Evolutionary conservation across 176 grass and related monocot species (phyloP).

Genomic region (Avena eriantha): DNA sequence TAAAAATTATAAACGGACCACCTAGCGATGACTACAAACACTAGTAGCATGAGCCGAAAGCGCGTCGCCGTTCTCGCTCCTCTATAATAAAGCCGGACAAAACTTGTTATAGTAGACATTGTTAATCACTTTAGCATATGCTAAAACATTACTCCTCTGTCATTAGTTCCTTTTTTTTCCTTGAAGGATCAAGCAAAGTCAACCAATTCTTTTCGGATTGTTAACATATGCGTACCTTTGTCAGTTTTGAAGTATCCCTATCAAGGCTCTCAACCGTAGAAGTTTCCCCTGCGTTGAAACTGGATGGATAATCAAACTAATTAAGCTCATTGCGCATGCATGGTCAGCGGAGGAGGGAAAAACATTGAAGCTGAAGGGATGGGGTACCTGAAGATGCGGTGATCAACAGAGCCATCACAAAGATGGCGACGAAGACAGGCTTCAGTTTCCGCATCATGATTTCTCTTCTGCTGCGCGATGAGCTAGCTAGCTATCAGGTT

Average conservation of each 20-base stretch:
- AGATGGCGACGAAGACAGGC: constrained; percentile 7
- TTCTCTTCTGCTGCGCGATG: not conserved
- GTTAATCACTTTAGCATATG: too few relatives aligned
- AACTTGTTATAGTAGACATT: too few relatives aligned
- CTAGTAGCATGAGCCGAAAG: too few relatives aligned
- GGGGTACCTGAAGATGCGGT: constrained; percentile 42
- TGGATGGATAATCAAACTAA: not conserved
- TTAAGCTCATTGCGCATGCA: too few relatives aligned
- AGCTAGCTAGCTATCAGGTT: not conserved
- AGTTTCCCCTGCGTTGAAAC: constrained; percentile 26
- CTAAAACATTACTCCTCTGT: too few relatives aligned
- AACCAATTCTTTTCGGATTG: not conserved
- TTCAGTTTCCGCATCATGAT: constrained; percentile 22
- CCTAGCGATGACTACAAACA: too few relatives aligned
- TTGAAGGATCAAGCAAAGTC: not conserved
- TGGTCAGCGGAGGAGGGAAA: too few relatives aligned
- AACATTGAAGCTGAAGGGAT: not conserved
- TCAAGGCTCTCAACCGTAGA: not conserved
- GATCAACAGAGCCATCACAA: constrained; percentile 39
- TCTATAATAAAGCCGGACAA: too few relatives aligned
- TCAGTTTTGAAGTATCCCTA: constrained; percentile 10
- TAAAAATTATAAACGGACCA: too few relatives aligned
- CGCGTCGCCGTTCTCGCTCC: too few relatives aligned
- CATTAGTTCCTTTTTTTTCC: too few relatives aligned
- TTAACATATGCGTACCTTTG: constrained; percentile 27